These are phyloP conservation scores for Uncinocarpus reesii DNA, from an alignment of 2,329 filamentous ascomycete genomes.

Conservation along the genomic window DNA sequence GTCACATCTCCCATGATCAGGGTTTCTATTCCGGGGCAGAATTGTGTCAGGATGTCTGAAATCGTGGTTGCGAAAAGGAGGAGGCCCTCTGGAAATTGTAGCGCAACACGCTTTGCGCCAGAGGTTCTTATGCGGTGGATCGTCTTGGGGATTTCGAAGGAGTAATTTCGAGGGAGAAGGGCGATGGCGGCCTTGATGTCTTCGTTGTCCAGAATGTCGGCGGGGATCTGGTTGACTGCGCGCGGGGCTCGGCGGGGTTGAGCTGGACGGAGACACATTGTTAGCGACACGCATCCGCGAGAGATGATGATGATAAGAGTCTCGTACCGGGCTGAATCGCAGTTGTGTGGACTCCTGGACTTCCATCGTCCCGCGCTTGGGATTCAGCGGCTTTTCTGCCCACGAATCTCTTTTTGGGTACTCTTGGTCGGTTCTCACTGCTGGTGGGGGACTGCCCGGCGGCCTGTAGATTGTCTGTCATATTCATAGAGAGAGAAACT, in stretches of 20 bases:
- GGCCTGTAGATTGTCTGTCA: conserved; percentile 1
- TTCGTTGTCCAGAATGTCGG: conserved; percentile 72
- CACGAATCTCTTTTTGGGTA: conserved; percentile 87
- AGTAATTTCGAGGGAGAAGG: conserved; percentile 89
- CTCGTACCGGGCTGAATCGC: conserved; percentile 30
- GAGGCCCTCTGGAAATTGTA: conserved; percentile 96
- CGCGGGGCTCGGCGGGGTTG: conserved; percentile 62
- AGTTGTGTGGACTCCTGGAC: conserved; percentile 40
- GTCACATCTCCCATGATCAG: conserved; percentile 99
- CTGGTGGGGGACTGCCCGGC: not conserved
- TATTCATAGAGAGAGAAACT: not conserved
- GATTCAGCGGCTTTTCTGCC: conserved; percentile 61
- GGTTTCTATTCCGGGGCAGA: conserved; percentile 83
- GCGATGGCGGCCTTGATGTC: conserved; percentile 79
- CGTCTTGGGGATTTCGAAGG: conserved; percentile 96
- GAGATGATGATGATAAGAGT: conserved; percentile 15
- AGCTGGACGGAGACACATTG: conserved; percentile 28
- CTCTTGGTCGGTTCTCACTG: conserved; percentile 35
- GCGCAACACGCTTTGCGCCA: conserved; percentile 68
- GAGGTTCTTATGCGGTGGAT: conserved; percentile 83
- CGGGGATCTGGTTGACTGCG: conserved; percentile 81
- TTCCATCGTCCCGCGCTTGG: conserved; percentile 47
- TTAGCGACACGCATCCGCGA: conserved; percentile 7
- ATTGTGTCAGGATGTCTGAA: conserved; percentile 88
- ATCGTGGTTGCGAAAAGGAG: conserved; percentile 95